Base-by-base conservation (phyloP, 805 yeast genomes). In the Pachysolen tannophilus region DNA sequence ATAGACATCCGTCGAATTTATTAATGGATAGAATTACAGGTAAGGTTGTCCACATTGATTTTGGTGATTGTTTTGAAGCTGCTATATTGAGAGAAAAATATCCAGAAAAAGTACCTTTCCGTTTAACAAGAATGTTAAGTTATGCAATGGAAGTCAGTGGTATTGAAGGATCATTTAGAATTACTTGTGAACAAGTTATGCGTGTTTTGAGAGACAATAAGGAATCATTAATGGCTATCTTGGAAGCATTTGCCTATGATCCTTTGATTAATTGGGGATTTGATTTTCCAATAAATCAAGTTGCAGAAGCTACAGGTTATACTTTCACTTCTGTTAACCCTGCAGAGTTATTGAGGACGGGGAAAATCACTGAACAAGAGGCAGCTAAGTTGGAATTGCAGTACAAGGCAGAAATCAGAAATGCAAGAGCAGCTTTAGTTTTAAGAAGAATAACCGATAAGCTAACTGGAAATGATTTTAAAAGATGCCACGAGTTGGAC, bases 81-180 rank as follows among this genome's bases (percentile, higher is more conserved):
- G 98, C 99, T 0, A 87, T 90, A 33, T 61, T 92, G 41, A 75
- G 99, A 46, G 98, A 94, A 47, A 92, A 92, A 54, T 94, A 83
- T 56, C 99, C 99, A 0, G 99, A 92, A 51, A 90, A 88, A 56
- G 98, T 92, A 17, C 99, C 99, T 6, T 92, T 92, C 65, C 72
- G 99, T 56, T 69, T 92, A 39, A 92, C 99, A 0, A 69, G 98
- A 57, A 92, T 92, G 99, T 67, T 94, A 44, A 87, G 94, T 16
- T 87, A 87, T 56, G 99, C 97, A 0, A 90, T 92, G 97, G 99
- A 94, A 56, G 97, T 92, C 3, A 83, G 95, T 59, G 98, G 98
- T 6, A 87, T 92, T 43, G 97, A 92, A 58, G 99, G 99, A 3
- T 84, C 95, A 24, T 92, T 85, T 70, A 72, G 97, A 48, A 88